Conservation (phyloP, 148 eudicot species). For the Oxyria digyna region DNA sequence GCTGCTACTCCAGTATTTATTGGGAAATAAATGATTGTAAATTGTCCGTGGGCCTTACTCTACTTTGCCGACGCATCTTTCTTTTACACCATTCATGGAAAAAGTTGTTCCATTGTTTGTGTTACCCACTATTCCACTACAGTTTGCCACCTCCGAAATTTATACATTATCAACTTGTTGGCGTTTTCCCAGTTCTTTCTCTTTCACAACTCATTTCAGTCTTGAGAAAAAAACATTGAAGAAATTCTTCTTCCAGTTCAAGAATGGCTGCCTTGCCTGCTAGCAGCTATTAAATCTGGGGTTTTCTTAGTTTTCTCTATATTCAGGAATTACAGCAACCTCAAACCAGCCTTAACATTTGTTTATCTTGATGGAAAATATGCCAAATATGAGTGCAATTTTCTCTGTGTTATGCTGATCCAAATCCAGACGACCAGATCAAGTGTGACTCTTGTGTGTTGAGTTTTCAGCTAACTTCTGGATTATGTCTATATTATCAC, state of each 20-base stretch:
- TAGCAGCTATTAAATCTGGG: no score
- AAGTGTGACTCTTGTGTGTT: background rate
- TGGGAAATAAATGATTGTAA: background rate
- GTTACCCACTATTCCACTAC: background rate
- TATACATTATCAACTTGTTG: background rate
- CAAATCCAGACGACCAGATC: background rate
- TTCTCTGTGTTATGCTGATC: background rate
- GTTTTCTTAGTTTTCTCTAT: background rate
- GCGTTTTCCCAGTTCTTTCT: background rate
- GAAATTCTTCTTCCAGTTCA: background rate
- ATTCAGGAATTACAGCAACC: background rate
- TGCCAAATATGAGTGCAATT: no score
- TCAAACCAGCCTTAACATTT: background rate
- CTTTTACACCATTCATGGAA: background rate
- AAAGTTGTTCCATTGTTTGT: background rate
- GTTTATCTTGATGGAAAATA: no score
- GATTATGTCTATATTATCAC: background rate
- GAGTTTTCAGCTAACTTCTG: background rate
- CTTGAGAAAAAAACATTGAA: background rate
- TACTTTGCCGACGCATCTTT: background rate
- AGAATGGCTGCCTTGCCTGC: background rate
- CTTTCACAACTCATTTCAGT: background rate
- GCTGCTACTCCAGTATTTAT: no score
- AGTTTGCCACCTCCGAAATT: background rate
- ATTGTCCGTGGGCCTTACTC: background rate